A percentile compares a stretch with the other conserved stretches of the same genome.
Evolutionary conservation across 2,329 filamentous ascomycete species (phyloP).

Genomic region (Myriosclerotinia duriaeana): DNA sequence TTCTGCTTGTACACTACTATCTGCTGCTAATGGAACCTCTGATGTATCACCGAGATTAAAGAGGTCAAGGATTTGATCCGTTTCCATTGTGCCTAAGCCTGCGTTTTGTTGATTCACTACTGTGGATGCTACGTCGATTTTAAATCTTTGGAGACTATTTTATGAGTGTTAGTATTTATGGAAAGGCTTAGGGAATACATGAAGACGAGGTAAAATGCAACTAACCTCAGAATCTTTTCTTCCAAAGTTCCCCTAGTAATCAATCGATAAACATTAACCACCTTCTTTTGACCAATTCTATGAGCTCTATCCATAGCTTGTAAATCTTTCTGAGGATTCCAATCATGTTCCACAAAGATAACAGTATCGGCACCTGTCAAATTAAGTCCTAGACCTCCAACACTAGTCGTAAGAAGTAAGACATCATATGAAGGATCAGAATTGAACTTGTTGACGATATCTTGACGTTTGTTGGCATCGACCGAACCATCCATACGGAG

Average conservation of each 20-base stretch:
- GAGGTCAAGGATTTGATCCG: conserved; percentile 93
- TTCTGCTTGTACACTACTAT: conserved; percentile 55
- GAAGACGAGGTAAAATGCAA: conserved; percentile 29
- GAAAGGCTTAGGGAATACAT: neutral
- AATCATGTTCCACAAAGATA: conserved; percentile 99
- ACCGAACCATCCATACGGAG: conserved; percentile 92
- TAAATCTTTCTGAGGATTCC: conserved; percentile 98
- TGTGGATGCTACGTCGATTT: conserved; percentile 96
- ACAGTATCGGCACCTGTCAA: conserved; percentile 96
- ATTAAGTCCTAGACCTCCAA: conserved; percentile 92
- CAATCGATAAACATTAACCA: conserved; percentile 96
- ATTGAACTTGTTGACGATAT: conserved; percentile 99
- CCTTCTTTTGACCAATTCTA: conserved; percentile 98
- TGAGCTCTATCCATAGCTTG: conserved; percentile 99
- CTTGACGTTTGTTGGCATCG: conserved; percentile 89
- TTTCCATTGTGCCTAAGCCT: conserved; percentile 89
- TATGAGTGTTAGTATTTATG: conserved; percentile 21
- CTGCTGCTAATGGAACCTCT: conserved; percentile 61
- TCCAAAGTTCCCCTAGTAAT: conserved; percentile 95
- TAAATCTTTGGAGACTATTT: conserved; percentile 89
- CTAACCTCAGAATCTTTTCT: conserved; percentile 89
- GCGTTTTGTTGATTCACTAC: conserved; percentile 99
- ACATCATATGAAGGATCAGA: conserved; percentile 96
- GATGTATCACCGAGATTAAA: conserved; percentile 86
- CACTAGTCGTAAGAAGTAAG: conserved; percentile 87